These are phyloP conservation scores for Lyophyllum semitale DNA, from an alignment of 768 basidiomycete species.

Conservation along the genomic window DNA sequence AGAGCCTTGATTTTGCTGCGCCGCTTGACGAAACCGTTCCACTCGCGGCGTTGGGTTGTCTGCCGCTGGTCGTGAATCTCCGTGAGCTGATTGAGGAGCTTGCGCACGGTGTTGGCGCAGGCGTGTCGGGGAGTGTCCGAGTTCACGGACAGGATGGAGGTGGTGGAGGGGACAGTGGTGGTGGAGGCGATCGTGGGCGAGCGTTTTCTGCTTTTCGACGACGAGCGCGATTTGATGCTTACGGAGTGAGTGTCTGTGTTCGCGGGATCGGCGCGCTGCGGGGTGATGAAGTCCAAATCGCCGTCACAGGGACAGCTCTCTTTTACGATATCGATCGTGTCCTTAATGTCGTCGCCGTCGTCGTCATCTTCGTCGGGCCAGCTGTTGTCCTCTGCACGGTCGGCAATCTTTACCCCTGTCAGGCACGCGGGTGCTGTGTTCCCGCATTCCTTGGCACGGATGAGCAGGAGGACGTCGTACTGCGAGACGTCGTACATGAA, in stretches of 20 bases:
- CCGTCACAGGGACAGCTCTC: conserved; percentile 47
- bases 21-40: conserved; percentile 86
- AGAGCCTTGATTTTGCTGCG: conserved; percentile 49
- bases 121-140: conserved; percentile 70
- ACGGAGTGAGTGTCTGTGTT: conserved; percentile 24
- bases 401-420: conserved; percentile 87
- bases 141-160: conserved; percentile 62
- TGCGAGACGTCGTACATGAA: conserved; percentile 87
- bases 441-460: conserved; percentile 70
- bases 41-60: conserved; percentile 66
- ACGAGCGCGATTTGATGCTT: conserved; percentile 49
- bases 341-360: conserved; percentile 28
- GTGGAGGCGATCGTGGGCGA: conserved; percentile 37
- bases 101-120: conserved; percentile 72
- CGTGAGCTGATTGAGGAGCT: conserved; percentile 74
- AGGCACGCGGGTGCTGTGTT: conserved; percentile 82
- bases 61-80: conserved; percentile 85
- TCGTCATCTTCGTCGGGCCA: conserved; percentile 68
- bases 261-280: not conserved
- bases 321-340: conserved; percentile 47
- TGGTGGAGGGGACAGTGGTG: conserved; percentile 30
- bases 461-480: conserved; percentile 77
- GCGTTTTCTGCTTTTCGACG: conserved; percentile 50
- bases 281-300: conserved; percentile 20
- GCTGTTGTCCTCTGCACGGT: conserved; percentile 75